Conservation (phyloP, 371 early-diverging fungal genomes). For the Apophysomyces elegans region DNA sequence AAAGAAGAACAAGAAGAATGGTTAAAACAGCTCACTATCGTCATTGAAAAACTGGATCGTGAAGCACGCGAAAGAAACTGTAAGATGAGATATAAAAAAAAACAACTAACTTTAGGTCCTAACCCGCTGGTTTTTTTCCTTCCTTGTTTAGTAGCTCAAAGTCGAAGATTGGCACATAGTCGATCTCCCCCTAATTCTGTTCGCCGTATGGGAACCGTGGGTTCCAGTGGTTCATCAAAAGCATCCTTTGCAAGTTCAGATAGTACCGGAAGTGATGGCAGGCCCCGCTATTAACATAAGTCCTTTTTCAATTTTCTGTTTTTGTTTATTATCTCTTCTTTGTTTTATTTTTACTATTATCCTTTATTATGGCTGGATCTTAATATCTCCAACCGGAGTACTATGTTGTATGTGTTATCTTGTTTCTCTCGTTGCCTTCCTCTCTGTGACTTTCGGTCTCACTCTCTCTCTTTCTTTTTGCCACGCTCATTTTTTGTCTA, state of each 20-base stretch:
- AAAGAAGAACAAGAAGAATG: constrained; percentile 35
- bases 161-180: constrained; percentile 19
- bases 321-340: neutral
- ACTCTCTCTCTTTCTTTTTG: no score
- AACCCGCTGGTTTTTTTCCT: neutral
- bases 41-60: constrained; percentile 38
- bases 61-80: constrained; percentile 26
- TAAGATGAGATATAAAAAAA: constrained; percentile 5
- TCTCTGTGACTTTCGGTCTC: no score
- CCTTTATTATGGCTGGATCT: neutral
- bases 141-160: constrained; percentile 14
- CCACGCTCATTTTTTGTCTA: no score
- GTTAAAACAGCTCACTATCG: constrained; percentile 29
- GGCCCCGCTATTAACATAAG: neutral
- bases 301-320: no score
- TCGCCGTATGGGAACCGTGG: constrained; percentile 2
- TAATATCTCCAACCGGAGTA: neutral
- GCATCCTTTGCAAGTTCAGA: constrained; percentile 3
- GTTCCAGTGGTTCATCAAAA: constrained; percentile 6
- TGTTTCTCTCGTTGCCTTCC: no score
- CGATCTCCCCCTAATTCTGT: constrained; percentile 10
- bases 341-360: neutral
- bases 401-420: neutral
- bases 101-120: neutral
- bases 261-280: constrained; percentile 3